Conservation (phyloP, 176 grass and related monocot genomes). For the Dactylis glomerata region DNA sequence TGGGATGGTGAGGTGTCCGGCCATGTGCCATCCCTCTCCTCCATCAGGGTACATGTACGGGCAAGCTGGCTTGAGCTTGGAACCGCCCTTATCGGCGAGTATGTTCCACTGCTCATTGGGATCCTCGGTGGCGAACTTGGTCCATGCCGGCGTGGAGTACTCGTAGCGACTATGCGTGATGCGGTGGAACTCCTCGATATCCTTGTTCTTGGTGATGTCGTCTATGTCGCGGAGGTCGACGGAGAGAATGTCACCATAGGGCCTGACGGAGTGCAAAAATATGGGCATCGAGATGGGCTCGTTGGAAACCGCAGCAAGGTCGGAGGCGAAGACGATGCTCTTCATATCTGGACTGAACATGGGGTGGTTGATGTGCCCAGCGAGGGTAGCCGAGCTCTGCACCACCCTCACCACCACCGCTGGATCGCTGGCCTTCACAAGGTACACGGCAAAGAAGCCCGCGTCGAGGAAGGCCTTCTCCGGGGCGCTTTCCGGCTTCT, state of each 20-base stretch:
- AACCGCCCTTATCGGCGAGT: not conserved
- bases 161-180: conserved; percentile 40
- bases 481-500: not conserved
- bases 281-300: conserved; percentile 44
- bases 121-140: conserved; percentile 5
- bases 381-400: not conserved
- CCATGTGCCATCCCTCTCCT: conserved; percentile 48
- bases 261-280: conserved; percentile 38
- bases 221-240: conserved; percentile 26
- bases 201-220: conserved; percentile 18
- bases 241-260: conserved; percentile 32
- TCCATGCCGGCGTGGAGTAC: conserved; percentile 37
- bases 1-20: conserved; percentile 32
- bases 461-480: conserved; percentile 13
- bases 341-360: conserved; percentile 36
- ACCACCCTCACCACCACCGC: conserved; percentile 23
- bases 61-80: not conserved
- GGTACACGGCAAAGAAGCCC: conserved; percentile 23
- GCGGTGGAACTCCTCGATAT: conserved; percentile 21
- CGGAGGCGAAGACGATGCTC: conserved; percentile 41
- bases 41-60: conserved; percentile 28
- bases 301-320: conserved; percentile 36
- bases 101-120: conserved; percentile 38
- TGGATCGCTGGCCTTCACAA: not conserved
- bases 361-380: conserved; percentile 46